A percentile compares a stretch with the other conserved stretches of the same genome.
These are phyloP conservation scores for Boletus tomentosulus DNA, from an alignment of 768 basidiomycete genomes.

Conservation along the genomic window DNA sequence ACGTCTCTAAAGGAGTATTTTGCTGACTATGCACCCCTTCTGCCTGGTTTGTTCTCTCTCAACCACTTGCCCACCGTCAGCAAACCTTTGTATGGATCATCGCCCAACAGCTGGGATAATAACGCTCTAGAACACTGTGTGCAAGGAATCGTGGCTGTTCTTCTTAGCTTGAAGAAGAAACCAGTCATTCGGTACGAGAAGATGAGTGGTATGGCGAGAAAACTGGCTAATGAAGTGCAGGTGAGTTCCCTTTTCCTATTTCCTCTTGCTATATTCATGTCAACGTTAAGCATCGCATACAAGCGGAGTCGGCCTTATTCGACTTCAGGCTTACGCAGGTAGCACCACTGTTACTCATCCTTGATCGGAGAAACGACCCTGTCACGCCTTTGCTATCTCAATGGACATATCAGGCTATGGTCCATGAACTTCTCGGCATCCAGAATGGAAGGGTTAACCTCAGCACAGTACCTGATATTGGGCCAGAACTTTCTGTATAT, in stretches of 20 bases:
- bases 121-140: slow-evolving; percentile 73
- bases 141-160: slow-evolving; percentile 77
- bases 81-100: slow-evolving; percentile 67
- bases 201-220: slow-evolving; percentile 90
- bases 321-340: slow-evolving; percentile 90
- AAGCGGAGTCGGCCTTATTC: slow-evolving; percentile 78
- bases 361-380: slow-evolving; percentile 95
- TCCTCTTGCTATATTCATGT: slow-evolving; percentile 4
- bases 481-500: slow-evolving; percentile 78
- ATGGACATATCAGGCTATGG: slow-evolving; percentile 99
- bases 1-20: slow-evolving; percentile 78
- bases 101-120: slow-evolving; percentile 69
- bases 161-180: slow-evolving; percentile 94
- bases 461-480: slow-evolving; percentile 77
- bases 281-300: slow-evolving; percentile 63
- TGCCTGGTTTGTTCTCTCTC: slow-evolving; percentile 84
- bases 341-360: slow-evolving; percentile 82
- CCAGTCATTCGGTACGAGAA: slow-evolving; percentile 91
- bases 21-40: slow-evolving; percentile 88
- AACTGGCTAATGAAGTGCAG: slow-evolving; percentile 81
- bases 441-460: slow-evolving; percentile 91
- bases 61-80: slow-evolving; percentile 64
- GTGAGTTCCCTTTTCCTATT: slow-evolving; percentile 34
- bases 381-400: slow-evolving; percentile 94
- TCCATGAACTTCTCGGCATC: slow-evolving; percentile 91